These are phyloP conservation scores for Sanghuangporus sanghuang DNA, from an alignment of 1,284 basidiomycete genomes.

Conservation along the genomic window DNA sequence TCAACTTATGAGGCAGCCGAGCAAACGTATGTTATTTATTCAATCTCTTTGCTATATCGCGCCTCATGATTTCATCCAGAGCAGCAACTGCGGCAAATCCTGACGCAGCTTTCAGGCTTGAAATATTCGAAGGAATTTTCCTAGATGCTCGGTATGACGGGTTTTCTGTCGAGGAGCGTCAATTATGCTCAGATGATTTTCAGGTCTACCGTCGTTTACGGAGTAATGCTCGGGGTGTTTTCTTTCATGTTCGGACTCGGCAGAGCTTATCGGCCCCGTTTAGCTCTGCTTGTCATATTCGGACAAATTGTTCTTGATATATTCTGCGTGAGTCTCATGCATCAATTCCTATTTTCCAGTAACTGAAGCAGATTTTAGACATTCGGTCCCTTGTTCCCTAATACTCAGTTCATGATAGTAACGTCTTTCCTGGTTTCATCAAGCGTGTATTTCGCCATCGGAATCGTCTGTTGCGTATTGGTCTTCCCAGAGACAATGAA, in stretches of 20 bases:
- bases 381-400: slow-evolving; percentile 60
- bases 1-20: slow-evolving; percentile 41
- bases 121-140: slow-evolving; percentile 62
- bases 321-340: slow-evolving; percentile 43
- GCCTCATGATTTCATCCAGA: slow-evolving; percentile 25
- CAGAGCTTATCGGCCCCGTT: slow-evolving; percentile 56
- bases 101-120: slow-evolving; percentile 40
- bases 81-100: slow-evolving; percentile 42
- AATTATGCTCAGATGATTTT: neutral
- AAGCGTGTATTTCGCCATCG: slow-evolving; percentile 56
- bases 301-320: slow-evolving; percentile 59
- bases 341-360: neutral
- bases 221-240: slow-evolving; percentile 66
- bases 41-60: neutral
- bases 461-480: slow-evolving; percentile 47
- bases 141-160: slow-evolving; percentile 50
- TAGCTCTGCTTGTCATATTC: slow-evolving; percentile 54
- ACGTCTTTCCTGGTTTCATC: slow-evolving; percentile 56
- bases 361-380: slow-evolving; percentile 25
- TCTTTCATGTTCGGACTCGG: slow-evolving; percentile 55
- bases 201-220: slow-evolving; percentile 57
- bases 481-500: slow-evolving; percentile 74
- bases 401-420: slow-evolving; percentile 56
- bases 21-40: slow-evolving; percentile 32
- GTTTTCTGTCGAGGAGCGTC: slow-evolving; percentile 9